Evolutionary conservation across 2,329 filamentous ascomycete species (phyloP), one percentile per base, ranked within the genome.

Genomic region (Aspergillus floridensis): DNA sequence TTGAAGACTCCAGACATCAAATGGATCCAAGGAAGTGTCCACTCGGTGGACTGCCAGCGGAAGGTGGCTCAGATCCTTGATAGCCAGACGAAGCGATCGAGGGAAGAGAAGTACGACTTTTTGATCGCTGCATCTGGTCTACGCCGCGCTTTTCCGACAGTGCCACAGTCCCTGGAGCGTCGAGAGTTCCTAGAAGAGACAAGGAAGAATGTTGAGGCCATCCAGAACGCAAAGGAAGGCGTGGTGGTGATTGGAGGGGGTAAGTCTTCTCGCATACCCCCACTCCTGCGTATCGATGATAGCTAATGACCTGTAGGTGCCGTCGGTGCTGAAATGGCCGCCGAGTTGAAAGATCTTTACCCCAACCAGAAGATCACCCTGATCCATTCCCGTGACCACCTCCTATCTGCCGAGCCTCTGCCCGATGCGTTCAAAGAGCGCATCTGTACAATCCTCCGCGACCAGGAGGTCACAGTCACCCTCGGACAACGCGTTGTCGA

Each of bases 291-390:
- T 16, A 10, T 47, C 3, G 3, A 19, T 44, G 7, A 22, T 26
- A 12, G n/a, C 51, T 38, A 12, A 12, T 22, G 53, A 32, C 4
- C 1, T 21, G 49, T 58, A 84, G 82, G 89, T 53, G 91, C 90
- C 6, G 90, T 93, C 1, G 91, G 91, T 8, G 87, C 93, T 57
- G 90, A 93, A 72, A 92, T 93, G 82, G 89, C 91, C 0, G 86
- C 88, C 1, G 90, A 95, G 76, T 79, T 93, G 56, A 93, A 92
- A 74, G 73, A 84, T 49, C 78, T 86, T 24, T 82, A 88, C 61
- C 89, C 91, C 0, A 68, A 82, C 11, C 77, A 86, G 56, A 82
- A 83, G 46, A 87, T 93, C n/a, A 90, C 86, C 1, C 82, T 95
- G 1, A 84, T 91, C 4, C 91, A 93, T 72, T 92, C 90, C 4